Base-by-base conservation (phyloP, 192 early-diverging fungal genomes). In the Coemansia sp. region DNA sequence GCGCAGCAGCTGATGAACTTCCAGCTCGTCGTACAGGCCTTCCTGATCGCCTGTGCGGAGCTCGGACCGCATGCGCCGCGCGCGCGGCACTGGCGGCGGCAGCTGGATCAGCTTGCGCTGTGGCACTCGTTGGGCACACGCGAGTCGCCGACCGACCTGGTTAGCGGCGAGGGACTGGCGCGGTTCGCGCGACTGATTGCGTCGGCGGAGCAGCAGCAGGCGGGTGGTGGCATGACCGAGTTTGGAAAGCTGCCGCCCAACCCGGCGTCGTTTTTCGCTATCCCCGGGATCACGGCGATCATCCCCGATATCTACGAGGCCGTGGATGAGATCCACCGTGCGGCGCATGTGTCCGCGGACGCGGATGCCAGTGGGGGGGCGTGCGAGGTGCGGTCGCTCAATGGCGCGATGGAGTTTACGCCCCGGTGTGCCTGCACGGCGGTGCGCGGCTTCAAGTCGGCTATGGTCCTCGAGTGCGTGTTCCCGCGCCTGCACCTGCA, bases 1-100 rank as follows among this genome's bases (percentile, higher is more conserved):
- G 66, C 71, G 19, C 85, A 86, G 76, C 74, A 78, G 64, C 12
- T 71, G 56, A 68, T 73, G 46, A 86, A 86, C 58, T 86, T 86
- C 41, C 85, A 86, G 65, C 53, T 86, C 22, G 82, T 78, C 32
- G 73, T 70, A 15, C 85, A 86, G 46, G 71, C 85, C 22, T 74
- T 79, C 49, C 59, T 82, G 15, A 62, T 86, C 8, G 47, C 84
- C 17, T 74, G 67, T 17, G 71, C 73, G 4, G 71, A 78, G 40
- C 42, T 56, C 1, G 82, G 82, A 2, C 78, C 74, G 1, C 68
- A 77, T 41, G 59, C 58, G 0, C 15, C 37, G 62, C 62, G 60
- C 5, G 61, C 85, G 22, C 62, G 71, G 22, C 82, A 84, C 39
- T 86, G 85, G 85, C 70, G 77, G 59, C 29, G 54, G 25, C 85